Percentiles rank a stretch among this genome's conserved stretches.
Evolutionary conservation across 2,329 filamentous ascomycete species (phyloP).

Genomic region (Hypoxylon sp.): DNA sequence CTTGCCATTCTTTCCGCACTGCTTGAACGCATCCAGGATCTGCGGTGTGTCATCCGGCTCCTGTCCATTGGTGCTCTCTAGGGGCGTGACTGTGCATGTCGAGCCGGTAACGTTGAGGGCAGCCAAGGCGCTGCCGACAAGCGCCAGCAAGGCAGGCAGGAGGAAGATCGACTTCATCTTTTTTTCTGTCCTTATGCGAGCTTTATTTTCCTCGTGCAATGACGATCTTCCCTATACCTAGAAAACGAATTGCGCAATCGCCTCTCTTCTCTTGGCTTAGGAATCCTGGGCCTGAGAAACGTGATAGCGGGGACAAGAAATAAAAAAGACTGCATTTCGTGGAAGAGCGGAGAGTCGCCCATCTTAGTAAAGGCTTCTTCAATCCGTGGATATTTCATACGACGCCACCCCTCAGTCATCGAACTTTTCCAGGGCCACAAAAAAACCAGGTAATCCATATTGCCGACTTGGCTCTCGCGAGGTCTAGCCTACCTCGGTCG

Average conservation of each 20-base stretch:
- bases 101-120: conserved; percentile 50
- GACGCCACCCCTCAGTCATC: conserved; percentile 26
- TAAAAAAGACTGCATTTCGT: conserved; percentile 18
- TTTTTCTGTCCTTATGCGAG: conserved; percentile 9
- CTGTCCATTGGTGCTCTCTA: conserved; percentile 38
- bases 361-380: conserved; percentile 20
- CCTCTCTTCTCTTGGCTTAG: conserved; percentile 19
- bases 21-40: conserved; percentile 64
- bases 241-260: conserved; percentile 24
- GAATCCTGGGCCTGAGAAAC: conserved; percentile 4
- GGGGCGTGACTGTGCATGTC: conserved; percentile 53
- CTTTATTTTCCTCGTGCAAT: conserved; percentile 1
- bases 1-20: conserved; percentile 64
- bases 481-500: conserved; percentile 36
- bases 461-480: conserved; percentile 29
- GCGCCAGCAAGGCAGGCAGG: conserved; percentile 29
- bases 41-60: conserved; percentile 65
- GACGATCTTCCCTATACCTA: background rate
- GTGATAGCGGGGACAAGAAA: conserved; percentile 19
- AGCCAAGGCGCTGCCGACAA: conserved; percentile 37
- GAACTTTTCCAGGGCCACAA: conserved; percentile 23
- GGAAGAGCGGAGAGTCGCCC: conserved; percentile 19
- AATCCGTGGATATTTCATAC: conserved; percentile 23
- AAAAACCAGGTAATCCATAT: conserved; percentile 38
- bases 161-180: conserved; percentile 38